Evolutionary conservation across 192 early-diverging fungal genomes (phyloP), one percentile per base, ranked within the genome.

Genomic region (Linderina pennispora): DNA sequence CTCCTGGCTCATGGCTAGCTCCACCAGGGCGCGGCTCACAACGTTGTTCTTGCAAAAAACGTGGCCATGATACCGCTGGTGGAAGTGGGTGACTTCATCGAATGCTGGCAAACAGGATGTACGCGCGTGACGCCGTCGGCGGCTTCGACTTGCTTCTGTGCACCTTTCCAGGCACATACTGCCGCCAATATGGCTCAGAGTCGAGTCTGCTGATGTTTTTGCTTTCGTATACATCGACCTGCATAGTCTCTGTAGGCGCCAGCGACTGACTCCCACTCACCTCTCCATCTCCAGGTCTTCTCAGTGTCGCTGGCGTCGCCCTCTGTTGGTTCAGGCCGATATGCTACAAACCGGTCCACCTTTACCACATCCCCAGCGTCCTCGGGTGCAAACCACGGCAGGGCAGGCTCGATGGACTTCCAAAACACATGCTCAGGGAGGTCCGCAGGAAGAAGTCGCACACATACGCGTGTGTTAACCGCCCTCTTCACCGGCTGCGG

Each of bases 121-220:
- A 63, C 31, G 67, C 67, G 10, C 61, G 42, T 4, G 67, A 50
- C 15, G 61, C 53, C 17, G 53, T 53, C 20, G 38, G 25, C 0
- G 67, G 49, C 38, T 71, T 71, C 10, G 59, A 54, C 21, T 34
- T 36, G 1, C 43, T 45, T 10, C 36, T 40, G 48, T 71, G 56
- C 48, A 54, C 44, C 61, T 71, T 71, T 3, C 67, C 67, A 3
- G 40, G 39, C 3, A 53, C 26, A 45, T 42, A 71, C 13, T 34
- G 49, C 16, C 67, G 67, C 67, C 67, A 71, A 36, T 64, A 64
- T 19, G 67, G 67, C 26, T 25, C 16, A n/a, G 8, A 19, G 34
- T 71, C 67, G n/a, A 71, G 53, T 4, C 28, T 31, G 2, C 44
- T 32, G 24, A 64, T 16, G 23, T 58, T 55, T 5, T 31, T 31